Evolutionary conservation across 495 filamentous ascomycete species (phyloP).

Genomic region (Lophiotrema nucula): DNA sequence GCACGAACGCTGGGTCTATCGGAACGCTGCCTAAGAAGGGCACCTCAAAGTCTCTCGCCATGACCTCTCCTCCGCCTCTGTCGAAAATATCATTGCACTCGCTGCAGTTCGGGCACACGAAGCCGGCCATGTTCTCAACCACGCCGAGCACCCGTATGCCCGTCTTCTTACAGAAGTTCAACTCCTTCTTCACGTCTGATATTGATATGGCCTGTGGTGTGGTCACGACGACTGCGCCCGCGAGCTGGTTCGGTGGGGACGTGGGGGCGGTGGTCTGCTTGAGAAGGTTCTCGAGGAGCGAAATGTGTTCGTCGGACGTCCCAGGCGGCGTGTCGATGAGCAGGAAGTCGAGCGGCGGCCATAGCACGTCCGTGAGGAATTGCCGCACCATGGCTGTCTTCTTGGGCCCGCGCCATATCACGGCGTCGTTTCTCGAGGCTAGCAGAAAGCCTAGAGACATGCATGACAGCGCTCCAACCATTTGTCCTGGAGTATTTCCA

Average conservation of each 20-base stretch:
- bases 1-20: conserved; percentile 74
- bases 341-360: conserved; percentile 82
- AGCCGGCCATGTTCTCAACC: conserved; percentile 97
- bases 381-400: conserved; percentile 99
- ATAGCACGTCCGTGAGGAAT: conserved; percentile 88
- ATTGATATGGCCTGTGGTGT: conserved; percentile 94
- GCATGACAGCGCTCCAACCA: conserved; percentile 68
- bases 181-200: conserved; percentile 90
- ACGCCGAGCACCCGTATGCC: conserved; percentile 80
- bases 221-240: conserved; percentile 89
- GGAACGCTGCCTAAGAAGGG: conserved; percentile 84
- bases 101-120: conserved; percentile 91
- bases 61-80: conserved; percentile 82
- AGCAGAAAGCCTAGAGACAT: conserved; percentile 95
- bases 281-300: conserved; percentile 80
- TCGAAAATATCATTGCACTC: conserved; percentile 91
- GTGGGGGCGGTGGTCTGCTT: conserved; percentile 43
- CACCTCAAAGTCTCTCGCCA: conserved; percentile 83
- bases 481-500: conserved; percentile 1
- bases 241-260: conserved; percentile 48
- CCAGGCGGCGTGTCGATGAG: conserved; percentile 95
- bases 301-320: conserved; percentile 96
- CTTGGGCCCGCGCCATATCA: conserved; percentile 97
- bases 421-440: conserved; percentile 76
- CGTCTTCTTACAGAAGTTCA: conserved; percentile 92